A percentile compares a stretch with the other conserved stretches of the same genome.
phyloP scores from a whole-genome alignment of 2,329 filamentous ascomycete genomes.

The Onygena corvina region DNA sequence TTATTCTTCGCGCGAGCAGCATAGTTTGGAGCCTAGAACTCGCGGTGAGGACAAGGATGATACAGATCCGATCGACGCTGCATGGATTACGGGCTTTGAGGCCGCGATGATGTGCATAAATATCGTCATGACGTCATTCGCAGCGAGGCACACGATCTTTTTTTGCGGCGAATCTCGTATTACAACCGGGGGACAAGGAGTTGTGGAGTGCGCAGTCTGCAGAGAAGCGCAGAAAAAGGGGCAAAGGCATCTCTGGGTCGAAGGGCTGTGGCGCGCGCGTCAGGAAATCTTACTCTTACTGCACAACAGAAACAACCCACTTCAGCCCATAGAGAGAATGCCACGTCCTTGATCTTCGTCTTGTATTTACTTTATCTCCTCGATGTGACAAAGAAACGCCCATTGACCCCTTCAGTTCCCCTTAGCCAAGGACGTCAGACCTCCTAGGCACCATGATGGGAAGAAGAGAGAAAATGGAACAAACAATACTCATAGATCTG shows the following conservation, averaged over 20 bases:
- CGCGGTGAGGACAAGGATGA: background rate
- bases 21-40: background rate
- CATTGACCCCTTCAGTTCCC: background rate
- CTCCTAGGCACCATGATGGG: background rate
- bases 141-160: background rate
- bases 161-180: background rate
- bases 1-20: background rate
- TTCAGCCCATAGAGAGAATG: background rate
- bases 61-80: background rate
- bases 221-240: background rate
- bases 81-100: background rate
- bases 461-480: background rate
- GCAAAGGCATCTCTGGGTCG: background rate
- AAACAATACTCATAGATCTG: background rate
- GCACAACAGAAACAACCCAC: background rate
- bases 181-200: background rate
- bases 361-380: background rate
- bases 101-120: slow-evolving; percentile 3
- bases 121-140: background rate
- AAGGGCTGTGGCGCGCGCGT: background rate
- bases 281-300: background rate
- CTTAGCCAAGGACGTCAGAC: background rate
- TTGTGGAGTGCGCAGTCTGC: background rate
- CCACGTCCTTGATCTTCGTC: slow-evolving; percentile 3
- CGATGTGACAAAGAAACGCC: background rate